Evolutionary conservation across 495 filamentous ascomycete species (phyloP), one percentile per base, ranked within the genome.

Genomic region (Xylaria cubensis): DNA sequence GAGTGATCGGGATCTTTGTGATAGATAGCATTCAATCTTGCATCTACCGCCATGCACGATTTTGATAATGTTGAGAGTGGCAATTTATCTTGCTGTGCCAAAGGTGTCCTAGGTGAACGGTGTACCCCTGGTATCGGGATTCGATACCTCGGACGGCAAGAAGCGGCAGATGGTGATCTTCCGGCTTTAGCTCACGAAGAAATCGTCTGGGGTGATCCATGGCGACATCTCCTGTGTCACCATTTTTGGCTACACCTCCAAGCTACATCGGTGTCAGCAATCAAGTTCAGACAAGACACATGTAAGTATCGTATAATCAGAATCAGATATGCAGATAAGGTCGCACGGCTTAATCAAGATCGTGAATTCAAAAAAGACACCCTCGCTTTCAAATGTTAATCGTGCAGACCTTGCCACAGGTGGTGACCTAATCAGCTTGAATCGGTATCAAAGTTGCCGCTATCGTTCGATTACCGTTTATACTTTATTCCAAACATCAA

Each of bases 231-330:
- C 46, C 32, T 15, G 44, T 50, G 15, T 32, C 64, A 19, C 64
- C 32, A 13, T 36, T 44, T 42, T 42, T 26, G 13, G n/a, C 48
- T 21, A 26, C 50, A 36, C n/a, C 44, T 65, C 26, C 42, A 17
- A 67, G 65, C 12, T 29, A 6, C 29, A 56, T 56, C 32, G 10
- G 63, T 15, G 48, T 56, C 34, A 56, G 48, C 19, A 41, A 67
- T 56, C 36, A 67, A 55, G 34, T 67, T 29, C 48, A 67, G 65
- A 56, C 48, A 55, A 67, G 48, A 67, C 65, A 44, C 21, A 56
- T 44, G 48, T 41, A 42, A 56, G 50, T 42, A 4, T 36, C 48
- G 21, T 36, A 67, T 21, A 29, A 29, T 29, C 26, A 29, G n/a
- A n/a, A 2, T 32, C 13, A 53, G 32, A 53, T 51, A 53, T 21